phyloP scores from a whole-genome alignment of 495 filamentous ascomycete genomes.

The Xylaria longipes region DNA sequence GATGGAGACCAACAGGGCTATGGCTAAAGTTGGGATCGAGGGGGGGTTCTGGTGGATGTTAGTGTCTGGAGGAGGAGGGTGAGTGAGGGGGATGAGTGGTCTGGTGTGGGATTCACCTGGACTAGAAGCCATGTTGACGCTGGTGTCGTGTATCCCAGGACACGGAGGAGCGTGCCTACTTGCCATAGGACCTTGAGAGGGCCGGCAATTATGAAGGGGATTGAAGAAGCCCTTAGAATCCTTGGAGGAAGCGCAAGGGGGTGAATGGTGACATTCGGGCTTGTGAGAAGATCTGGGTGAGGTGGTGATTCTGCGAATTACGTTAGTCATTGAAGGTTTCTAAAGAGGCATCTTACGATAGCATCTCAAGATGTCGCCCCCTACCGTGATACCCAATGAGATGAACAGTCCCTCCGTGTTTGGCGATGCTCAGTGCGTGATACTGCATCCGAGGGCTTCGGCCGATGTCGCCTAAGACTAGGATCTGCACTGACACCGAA shows the following conservation, averaged over 20 bases:
- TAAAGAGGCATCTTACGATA: too few relatives aligned
- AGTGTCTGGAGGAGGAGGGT: constrained; percentile 11
- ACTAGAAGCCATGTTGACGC: constrained; percentile 83
- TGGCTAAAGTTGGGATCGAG: constrained; percentile 85
- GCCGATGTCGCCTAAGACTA: constrained; percentile 98
- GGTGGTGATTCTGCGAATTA: constrained; percentile 50
- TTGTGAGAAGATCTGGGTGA: constrained; percentile 74
- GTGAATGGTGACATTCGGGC: constrained; percentile 69
- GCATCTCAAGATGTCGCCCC: too few relatives aligned
- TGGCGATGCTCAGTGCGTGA: constrained; percentile 91
- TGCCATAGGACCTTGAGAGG: constrained; percentile 91
- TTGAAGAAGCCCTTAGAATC: constrained; percentile 65
- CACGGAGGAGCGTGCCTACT: constrained; percentile 67
- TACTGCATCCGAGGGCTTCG: constrained; percentile 98
- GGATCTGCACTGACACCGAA: constrained; percentile 69
- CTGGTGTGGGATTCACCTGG: constrained; percentile 53
- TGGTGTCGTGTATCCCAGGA: constrained; percentile 74
- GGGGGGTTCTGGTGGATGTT: constrained; percentile 77
- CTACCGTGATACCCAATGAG: constrained; percentile 91
- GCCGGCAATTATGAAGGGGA: constrained; percentile 79
- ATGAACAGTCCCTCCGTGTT: constrained; percentile 78
- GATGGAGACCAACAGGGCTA: constrained; percentile 74
- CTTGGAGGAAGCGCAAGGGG: constrained; percentile 68
- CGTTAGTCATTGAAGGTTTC: constrained; percentile 24
- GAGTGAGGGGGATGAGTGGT: background rate